phyloP scores from a whole-genome alignment of 495 filamentous ascomycete species.

The Penicillium arizonense region DNA sequence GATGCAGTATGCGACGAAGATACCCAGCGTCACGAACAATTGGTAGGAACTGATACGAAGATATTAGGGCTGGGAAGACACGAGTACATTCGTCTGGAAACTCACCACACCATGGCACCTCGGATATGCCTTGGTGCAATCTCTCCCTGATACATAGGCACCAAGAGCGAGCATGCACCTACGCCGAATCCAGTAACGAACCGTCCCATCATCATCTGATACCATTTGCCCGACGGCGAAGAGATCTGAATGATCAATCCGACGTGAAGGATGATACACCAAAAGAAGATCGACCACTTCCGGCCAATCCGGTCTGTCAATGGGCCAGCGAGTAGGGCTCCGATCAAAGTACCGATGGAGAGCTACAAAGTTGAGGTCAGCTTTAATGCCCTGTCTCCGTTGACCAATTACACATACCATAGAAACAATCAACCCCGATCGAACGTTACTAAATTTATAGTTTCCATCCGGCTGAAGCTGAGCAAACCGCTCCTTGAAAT shows the following conservation, averaged over 20 bases:
- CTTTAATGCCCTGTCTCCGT: not conserved
- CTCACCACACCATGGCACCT: conserved; percentile 60
- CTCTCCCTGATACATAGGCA: conserved; percentile 68
- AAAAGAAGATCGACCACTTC: conserved; percentile 46
- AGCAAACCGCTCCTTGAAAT: conserved; percentile 44
- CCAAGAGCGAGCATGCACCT: conserved; percentile 62
- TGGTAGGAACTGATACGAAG: conserved; percentile 55
- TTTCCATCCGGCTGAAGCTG: conserved; percentile 24
- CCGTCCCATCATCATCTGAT: conserved; percentile 50
- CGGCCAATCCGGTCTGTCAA: conserved; percentile 49
- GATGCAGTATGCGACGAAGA: conserved; percentile 74
- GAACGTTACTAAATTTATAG: conserved; percentile 47
- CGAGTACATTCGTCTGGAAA: not conserved
- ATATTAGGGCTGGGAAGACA: not conserved
- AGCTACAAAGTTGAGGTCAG: conserved; percentile 26
- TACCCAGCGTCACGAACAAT: conserved; percentile 81
- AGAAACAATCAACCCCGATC: conserved; percentile 52
- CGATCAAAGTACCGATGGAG: conserved; percentile 63
- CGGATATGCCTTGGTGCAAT: conserved; percentile 61
- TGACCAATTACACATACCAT: conserved; percentile 27
- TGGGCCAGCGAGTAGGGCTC: conserved; percentile 56
- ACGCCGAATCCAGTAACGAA: conserved; percentile 63
- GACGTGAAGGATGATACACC: conserved; percentile 59
- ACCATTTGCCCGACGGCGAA: conserved; percentile 46
- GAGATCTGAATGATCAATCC: conserved; percentile 65